Evolutionary conservation across 2,329 filamentous ascomycete species (phyloP).

Genomic region (Beauveria australis): DNA sequence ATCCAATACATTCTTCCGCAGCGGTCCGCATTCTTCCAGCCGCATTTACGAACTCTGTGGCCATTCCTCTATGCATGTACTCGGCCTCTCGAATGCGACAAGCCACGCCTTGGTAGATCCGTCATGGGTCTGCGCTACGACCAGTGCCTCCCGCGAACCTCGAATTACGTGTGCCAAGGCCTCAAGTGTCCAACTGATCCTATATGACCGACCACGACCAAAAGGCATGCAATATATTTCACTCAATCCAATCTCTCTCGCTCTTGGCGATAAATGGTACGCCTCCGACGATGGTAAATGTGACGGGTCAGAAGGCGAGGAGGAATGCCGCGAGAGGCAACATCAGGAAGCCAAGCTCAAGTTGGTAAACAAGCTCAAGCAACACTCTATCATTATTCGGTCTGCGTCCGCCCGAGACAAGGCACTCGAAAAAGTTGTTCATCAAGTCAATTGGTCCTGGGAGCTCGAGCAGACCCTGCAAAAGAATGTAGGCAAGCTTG

Average conservation of each 20-base stretch:
- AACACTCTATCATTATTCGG: slow-evolving; percentile 77
- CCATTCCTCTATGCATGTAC: slow-evolving; percentile 71
- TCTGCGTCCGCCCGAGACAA: slow-evolving; percentile 73
- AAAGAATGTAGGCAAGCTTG: slow-evolving; percentile 80
- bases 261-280: slow-evolving; percentile 64
- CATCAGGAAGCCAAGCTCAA: slow-evolving; percentile 52
- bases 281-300: slow-evolving; percentile 24
- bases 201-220: slow-evolving; percentile 81
- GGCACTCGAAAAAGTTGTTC: slow-evolving; percentile 71
- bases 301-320: slow-evolving; percentile 58
- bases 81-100: slow-evolving; percentile 70
- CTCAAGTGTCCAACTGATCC: slow-evolving; percentile 74
- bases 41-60: slow-evolving; percentile 82
- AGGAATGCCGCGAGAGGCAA: slow-evolving; percentile 55
- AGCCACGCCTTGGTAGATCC: slow-evolving; percentile 47
- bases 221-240: slow-evolving; percentile 95
- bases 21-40: slow-evolving; percentile 68
- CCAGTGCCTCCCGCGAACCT: slow-evolving; percentile 49
- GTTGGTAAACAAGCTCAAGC: slow-evolving; percentile 76
- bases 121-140: slow-evolving; percentile 59
- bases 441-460: slow-evolving; percentile 92
- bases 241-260: slow-evolving; percentile 77
- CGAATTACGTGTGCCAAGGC: slow-evolving; percentile 64
- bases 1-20: slow-evolving; percentile 73
- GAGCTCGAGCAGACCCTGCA: slow-evolving; percentile 81